A percentile compares a stretch with the other conserved stretches of the same genome.
These are phyloP conservation scores for Dalbergia cochinchinensis DNA, from an alignment of 306 rosid species.

Conservation along the genomic window DNA sequence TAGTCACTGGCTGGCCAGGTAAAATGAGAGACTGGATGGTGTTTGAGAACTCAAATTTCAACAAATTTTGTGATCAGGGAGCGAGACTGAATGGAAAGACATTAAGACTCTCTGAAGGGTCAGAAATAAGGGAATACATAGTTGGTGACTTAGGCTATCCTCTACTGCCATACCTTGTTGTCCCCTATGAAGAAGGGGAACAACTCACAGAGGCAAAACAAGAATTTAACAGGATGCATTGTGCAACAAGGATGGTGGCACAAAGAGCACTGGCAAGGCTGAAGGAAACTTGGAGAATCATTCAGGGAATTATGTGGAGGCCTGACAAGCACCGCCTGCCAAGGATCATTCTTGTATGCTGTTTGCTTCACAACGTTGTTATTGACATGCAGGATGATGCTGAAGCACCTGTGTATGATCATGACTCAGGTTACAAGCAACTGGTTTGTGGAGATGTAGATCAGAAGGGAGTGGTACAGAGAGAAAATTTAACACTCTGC, in stretches of 20 bases:
- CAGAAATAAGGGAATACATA: slow-evolving; percentile 76
- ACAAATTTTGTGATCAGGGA: slow-evolving; percentile 66
- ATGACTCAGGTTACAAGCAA: slow-evolving; percentile 74
- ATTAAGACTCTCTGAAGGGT: slow-evolving; percentile 56
- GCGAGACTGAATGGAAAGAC: slow-evolving; percentile 75
- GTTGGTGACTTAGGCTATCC: slow-evolving; percentile 87
- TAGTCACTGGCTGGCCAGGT: slow-evolving; percentile 92
- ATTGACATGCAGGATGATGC: slow-evolving; percentile 76
- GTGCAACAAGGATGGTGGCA: slow-evolving; percentile 72
- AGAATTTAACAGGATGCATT: slow-evolving; percentile 72
- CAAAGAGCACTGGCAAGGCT: slow-evolving; percentile 74
- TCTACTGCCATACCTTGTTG: slow-evolving; percentile 75
- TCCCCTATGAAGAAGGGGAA: slow-evolving; percentile 68
- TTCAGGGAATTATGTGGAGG: slow-evolving; percentile 94
- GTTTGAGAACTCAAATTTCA: slow-evolving; percentile 74
- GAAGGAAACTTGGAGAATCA: slow-evolving; percentile 89
- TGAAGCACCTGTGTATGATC: slow-evolving; percentile 58
- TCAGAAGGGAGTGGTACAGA: slow-evolving; percentile 64
- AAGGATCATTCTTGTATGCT: slow-evolving; percentile 86
- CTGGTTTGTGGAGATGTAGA: slow-evolving; percentile 68
- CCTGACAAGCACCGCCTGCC: slow-evolving; percentile 92
- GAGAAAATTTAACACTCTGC: slow-evolving; percentile 70
- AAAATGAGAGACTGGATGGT: slow-evolving; percentile 72
- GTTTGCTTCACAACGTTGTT: slow-evolving; percentile 88
- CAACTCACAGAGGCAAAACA: slow-evolving; percentile 56